Base-by-base conservation (phyloP, 345 rosid species). In the Gossypium rotundifolium region DNA sequence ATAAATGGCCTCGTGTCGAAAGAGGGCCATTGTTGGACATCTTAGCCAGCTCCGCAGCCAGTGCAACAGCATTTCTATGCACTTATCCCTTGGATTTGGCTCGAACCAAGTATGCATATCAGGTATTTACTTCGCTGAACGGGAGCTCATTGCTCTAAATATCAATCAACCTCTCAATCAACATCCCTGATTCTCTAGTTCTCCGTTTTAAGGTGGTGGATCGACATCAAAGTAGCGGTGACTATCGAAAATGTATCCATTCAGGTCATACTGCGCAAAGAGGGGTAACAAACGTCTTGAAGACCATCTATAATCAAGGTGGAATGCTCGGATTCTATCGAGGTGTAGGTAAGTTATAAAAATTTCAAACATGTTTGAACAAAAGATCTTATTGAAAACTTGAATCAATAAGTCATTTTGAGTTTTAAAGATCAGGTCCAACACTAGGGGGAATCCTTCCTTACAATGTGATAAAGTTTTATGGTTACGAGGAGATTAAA, bases 31-130 rank as follows among this genome's bases (percentile, higher is more conserved):
- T 88, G 66, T 70, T 90, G 76, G 97, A 95, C 86, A 90, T 95
- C 49, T 78, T 95, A 79, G 97, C 99, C 69, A 97, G 97, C 75
- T 88, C 99, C 53, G 85, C 85, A 64, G 90, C 99, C 72, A 97
- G 94, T 14, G 98, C 93, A 79, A 95, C 98, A 62, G 98, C 96
- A 42, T 97, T 93, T 42, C 79, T 95, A 71, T 93, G 97, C 87
- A 93, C 98, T 3, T 93, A 95, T 53, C 99, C 99, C 25, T 83
- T 93, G 57, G 98, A 95, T 83, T 83, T 95, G 79, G 98, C 99
- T 81, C 96, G 98, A 59, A 88, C 99, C 16, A 95, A 93, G 80
- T 92, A 93, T 65, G 99, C 99, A 77, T 95, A 95, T 82, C 98
- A 95, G 92, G 98, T 90, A 78, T 27, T 60, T 33, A 33, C 40